Evolutionary conservation across 1,284 basidiomycete genomes (phyloP), one percentile per base, ranked within the genome.

Genomic region (Microbotryum silenes-acaulis): DNA sequence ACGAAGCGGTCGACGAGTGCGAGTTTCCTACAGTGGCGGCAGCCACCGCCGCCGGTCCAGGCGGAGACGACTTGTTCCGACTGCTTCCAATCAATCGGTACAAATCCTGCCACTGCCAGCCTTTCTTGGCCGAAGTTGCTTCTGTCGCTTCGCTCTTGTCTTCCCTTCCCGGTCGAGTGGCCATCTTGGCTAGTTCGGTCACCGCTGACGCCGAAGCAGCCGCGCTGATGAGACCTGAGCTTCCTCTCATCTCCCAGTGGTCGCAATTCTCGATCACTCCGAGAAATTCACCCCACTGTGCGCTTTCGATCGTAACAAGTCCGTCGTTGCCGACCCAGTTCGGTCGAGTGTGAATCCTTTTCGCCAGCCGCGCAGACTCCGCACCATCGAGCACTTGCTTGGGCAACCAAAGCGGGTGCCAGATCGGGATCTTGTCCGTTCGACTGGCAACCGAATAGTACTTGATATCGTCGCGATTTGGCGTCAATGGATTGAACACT

Each of bases 381-480:
- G 79, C 80, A 3, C 80, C 77, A 73, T 99, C 94, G 29, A 97
- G 79, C 25, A 98, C 87, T 75, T 92, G 82, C 77, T 97, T 97
- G 2, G 94, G 91, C 51, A 97, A 81, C 91, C 93, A 98, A 54
- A 99, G 83, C 0, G 96, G 96, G 75, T 98, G 94, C 81, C 89
- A 88, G 42, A 97, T 80, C 72, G 78, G 84, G 70, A 96, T 81
- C 64, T 82, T 81, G 14, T 79, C 78, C 25, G 85, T 81, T 16
- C 91, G 83, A 0, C 89, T 89, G 0, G 91, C 89, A 42, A 97
- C 84, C 67, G 87, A 90, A 75, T 87, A 93, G 79, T 99, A 99
- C 71, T 88, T 88, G 59, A 98, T 90, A 51, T 79, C 79, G 18
- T 60, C 1, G 85, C 85, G 69, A 72, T 98, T 81, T 0, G 92